These are phyloP conservation scores for Russula foetens DNA, from an alignment of 768 basidiomycete genomes.

Conservation along the genomic window DNA sequence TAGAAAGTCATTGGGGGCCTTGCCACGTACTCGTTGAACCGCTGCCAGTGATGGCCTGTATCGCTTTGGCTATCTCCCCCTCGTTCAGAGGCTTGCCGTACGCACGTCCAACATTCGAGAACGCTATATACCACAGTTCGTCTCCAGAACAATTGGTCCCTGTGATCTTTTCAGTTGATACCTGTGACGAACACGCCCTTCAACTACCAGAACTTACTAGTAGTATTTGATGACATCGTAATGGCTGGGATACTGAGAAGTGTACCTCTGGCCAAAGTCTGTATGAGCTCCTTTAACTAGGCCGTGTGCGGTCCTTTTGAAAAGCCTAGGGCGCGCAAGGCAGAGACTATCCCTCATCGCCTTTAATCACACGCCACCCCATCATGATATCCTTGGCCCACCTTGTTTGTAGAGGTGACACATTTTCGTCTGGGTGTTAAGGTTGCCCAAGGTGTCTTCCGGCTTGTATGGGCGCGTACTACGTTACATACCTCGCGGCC, in stretches of 20 bases:
- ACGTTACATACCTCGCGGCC: no score
- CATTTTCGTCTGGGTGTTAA: no score
- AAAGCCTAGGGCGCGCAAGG: neutral
- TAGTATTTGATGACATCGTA: neutral
- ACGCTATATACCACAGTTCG: neutral
- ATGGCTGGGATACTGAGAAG: neutral
- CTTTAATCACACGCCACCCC: neutral
- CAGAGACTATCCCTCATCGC: neutral
- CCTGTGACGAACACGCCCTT: no score
- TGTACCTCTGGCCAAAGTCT: neutral
- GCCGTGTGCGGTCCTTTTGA: neutral
- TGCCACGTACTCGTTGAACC: neutral
- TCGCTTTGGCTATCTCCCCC: neutral
- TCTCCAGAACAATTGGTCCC: neutral
- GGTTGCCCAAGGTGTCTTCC: neutral
- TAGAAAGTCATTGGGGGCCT: neutral
- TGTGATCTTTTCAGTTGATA: neutral
- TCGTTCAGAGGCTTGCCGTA: neutral
- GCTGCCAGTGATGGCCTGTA: neutral
- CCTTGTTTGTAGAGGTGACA: neutral
- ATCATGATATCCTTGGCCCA: no score
- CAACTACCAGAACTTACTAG: neutral
- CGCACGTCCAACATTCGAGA: neutral
- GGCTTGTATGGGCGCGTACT: no score
- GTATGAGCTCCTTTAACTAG: neutral